Base-by-base conservation (phyloP, 139 green algal species). In the Auxenochlorella protothecoides region DNA sequence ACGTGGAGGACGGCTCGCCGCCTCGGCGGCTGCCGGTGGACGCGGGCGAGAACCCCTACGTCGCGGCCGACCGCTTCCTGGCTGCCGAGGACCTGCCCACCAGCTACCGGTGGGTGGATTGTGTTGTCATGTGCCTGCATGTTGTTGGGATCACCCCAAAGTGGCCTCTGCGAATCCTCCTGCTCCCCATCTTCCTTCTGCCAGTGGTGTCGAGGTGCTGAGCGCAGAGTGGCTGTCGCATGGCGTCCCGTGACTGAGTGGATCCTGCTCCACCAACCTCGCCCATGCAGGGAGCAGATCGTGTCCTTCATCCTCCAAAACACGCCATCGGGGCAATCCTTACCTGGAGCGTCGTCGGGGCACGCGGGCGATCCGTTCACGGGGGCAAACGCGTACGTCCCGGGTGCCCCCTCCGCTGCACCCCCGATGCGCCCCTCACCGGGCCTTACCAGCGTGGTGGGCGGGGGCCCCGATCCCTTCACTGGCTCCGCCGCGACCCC, bases 291-390 rank as follows among this genome's bases (percentile, higher is more conserved):
- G 62, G 74, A 88, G 54, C 90, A 97, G 82, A 86, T 97, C 27
- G 93, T 96, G 51, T 69, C 93, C 54, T 97, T 96, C 76, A 91
- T 98, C 51, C 44, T 92, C 4, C 69, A 87, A 12, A 96, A 94
- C 73, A 92, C 91, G 5, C 82, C 67, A 10, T 70, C 55, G 4
- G 55, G 59, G n/a, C 67, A 16, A 7, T 60, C 3, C 64, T 65
- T 12, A 68, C 73, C 3, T 67, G 55, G 56, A 77, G 66, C 3
- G 73, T 62, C 2, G 68, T 67, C n/a, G 67, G 67, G 8, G 27
- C 51, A 51, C 7, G 69, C 69, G 8, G 70, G 11, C 7, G 74
- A 84, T 64, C 79, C 79, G 15, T 84, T 76, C 51, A 84, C 79
- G 2, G 78, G 78, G 9, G 62, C 65, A 2, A 44, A 54, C 57